phyloP scores from a whole-genome alignment of 305 asterid genomes.

The Caryopteris hybrid region DNA sequence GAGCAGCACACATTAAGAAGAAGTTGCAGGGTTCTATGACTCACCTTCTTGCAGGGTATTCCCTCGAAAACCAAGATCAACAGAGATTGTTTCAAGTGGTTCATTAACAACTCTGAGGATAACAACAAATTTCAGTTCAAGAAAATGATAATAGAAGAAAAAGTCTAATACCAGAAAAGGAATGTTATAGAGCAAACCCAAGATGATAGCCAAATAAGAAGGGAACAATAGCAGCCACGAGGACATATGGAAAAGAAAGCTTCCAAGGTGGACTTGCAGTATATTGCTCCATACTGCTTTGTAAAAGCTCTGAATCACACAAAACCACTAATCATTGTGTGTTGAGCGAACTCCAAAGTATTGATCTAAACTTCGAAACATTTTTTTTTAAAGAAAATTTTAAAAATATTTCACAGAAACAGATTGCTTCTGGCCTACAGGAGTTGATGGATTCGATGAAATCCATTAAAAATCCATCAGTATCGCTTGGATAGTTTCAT shows the following conservation, averaged over 20 bases:
- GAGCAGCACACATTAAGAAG: not conserved
- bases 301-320: constrained; percentile 43
- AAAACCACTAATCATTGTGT: not conserved
- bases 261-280: constrained; percentile 70
- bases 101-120: constrained; percentile 76
- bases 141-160: constrained; percentile 10
- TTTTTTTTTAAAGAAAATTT: not conserved
- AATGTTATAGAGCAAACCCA: constrained; percentile 55
- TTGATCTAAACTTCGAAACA: not conserved
- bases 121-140: constrained; percentile 1
- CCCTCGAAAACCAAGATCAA: constrained; percentile 84
- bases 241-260: constrained; percentile 79
- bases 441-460: not conserved
- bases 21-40: constrained; percentile 11
- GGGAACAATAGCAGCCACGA: constrained; percentile 70
- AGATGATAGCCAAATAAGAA: constrained; percentile 95
- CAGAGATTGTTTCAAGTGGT: constrained; percentile 86
- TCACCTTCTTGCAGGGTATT: constrained; percentile 82
- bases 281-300: constrained; percentile 38
- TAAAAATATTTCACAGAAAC: not conserved
- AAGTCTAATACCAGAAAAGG: not conserved
- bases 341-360: not conserved
- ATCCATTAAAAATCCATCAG: not conserved
- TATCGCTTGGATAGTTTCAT: not conserved
- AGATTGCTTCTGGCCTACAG: not conserved